Evolutionary conservation across 345 rosid species (phyloP), one percentile per base, ranked within the genome.

Genomic region (Psidium guajava): DNA sequence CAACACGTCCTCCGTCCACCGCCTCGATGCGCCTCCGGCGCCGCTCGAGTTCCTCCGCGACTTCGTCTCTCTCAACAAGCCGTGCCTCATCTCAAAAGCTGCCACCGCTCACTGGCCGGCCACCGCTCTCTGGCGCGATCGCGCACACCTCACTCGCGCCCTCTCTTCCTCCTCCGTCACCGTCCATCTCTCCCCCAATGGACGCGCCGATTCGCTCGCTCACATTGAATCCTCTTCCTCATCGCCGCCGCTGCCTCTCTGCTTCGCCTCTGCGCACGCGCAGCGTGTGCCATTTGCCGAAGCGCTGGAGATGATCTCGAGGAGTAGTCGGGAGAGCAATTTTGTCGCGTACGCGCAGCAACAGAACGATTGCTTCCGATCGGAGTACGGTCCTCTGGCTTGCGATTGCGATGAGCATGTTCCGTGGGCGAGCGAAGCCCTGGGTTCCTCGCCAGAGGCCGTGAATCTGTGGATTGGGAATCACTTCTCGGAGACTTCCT

Each of bases 391-490:
- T 1, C 91, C 52, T 14, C 88, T 95, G 57, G 91, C 83, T 27
- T 85, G 88, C 5, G 98, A 95, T 47, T 94, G 98, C 52, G 98
- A 95, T 56, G 88, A 86, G 2, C 91, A 96, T 54, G 85, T 96
- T 25, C 86, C 90, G 3, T 95, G 98, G 98, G 96, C 97, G 47
- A 89, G 95, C 56, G 97, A 94, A 59, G 99, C 98, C 16, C 86
- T 96, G 0, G 98, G 96, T 6, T 90, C 92, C 85, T 85, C 85
- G 20, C 99, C 98, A 8, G 98, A 96, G 87, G 98, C 99, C 24
- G 96, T 96, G n/a, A 96, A 96, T 85, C 92, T 96, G 83, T 96
- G 99, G 98, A 92, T 96, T 81, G 98, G 98, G 40, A 95, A 93
- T 88, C 90, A 92, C 83, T 85, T 86, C 36, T 95, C 98, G 0